phyloP scores from a whole-genome alignment of 2,329 filamentous ascomycete genomes.

The Purpureocillium lavendulum region DNA sequence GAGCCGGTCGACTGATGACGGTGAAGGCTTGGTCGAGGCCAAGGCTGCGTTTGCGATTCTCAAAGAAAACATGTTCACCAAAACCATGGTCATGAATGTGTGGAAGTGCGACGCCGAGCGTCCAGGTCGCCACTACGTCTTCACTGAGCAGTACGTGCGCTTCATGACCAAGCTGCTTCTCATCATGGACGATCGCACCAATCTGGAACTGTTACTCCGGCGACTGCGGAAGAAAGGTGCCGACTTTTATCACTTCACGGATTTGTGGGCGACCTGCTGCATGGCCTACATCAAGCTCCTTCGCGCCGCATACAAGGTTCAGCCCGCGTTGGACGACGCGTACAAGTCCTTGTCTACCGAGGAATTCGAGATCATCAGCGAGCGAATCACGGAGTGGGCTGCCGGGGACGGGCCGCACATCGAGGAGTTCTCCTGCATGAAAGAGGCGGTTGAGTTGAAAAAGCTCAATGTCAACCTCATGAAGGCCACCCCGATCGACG shows the following conservation, averaged over 20 bases:
- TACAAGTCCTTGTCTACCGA: slow-evolving; percentile 46
- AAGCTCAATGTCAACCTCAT: slow-evolving; percentile 79
- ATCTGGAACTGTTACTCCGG: slow-evolving; percentile 69
- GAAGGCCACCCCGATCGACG: slow-evolving; percentile 79
- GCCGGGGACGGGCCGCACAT: slow-evolving; percentile 27
- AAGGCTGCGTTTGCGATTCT: slow-evolving; percentile 75
- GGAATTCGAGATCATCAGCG: slow-evolving; percentile 49
- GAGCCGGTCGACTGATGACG: slow-evolving; percentile 25
- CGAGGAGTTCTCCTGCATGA: slow-evolving; percentile 43
- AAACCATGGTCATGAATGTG: slow-evolving; percentile 89
- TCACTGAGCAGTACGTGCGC: slow-evolving; percentile 76
- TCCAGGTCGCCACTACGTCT: slow-evolving; percentile 82
- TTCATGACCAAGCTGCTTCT: slow-evolving; percentile 72
- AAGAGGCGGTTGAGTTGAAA: slow-evolving; percentile 50
- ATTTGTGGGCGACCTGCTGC: slow-evolving; percentile 51
- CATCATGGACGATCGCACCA: slow-evolving; percentile 64
- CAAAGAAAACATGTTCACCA: slow-evolving; percentile 68
- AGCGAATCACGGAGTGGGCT: slow-evolving; percentile 48
- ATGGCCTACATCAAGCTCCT: slow-evolving; percentile 45
- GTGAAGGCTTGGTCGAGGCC: slow-evolving; percentile 53
- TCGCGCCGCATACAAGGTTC: slow-evolving; percentile 38
- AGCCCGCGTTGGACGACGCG: slow-evolving; percentile 39
- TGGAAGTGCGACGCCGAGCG: slow-evolving; percentile 88
- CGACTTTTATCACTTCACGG: slow-evolving; percentile 59
- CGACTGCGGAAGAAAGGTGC: slow-evolving; percentile 74